phyloP scores from a whole-genome alignment of 306 rosid species.

The Astragalus glycyphyllos region DNA sequence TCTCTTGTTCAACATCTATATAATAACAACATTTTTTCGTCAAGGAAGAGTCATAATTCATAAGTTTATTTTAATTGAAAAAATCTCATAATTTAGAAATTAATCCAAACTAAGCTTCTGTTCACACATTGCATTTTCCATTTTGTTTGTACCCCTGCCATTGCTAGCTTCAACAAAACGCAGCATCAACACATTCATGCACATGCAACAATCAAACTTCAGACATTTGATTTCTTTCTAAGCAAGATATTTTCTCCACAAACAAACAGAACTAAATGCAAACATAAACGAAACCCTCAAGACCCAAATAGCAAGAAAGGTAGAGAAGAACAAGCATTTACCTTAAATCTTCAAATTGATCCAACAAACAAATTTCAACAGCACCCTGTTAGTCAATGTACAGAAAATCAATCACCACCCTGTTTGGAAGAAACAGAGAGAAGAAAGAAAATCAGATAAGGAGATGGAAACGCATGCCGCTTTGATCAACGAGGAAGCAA shows the following conservation, averaged over 20 bases:
- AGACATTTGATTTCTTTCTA: not conserved
- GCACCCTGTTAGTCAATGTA: not conserved
- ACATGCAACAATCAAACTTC: constrained; percentile 21
- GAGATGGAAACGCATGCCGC: not conserved
- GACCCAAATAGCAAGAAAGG: constrained; percentile 10
- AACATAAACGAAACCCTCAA: constrained; percentile 20
- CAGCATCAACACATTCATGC: constrained; percentile 24
- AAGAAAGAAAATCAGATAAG: not conserved
- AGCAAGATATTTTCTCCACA: constrained; percentile 28
- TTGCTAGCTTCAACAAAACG: not conserved
- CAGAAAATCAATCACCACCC: constrained; percentile 31
- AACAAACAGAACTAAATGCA: constrained; percentile 32
- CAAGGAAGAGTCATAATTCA: not conserved
- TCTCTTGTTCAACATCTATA: not conserved
- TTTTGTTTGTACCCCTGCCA: constrained; percentile 1
- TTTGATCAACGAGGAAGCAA: constrained; percentile 46
- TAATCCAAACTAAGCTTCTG: constrained; percentile 8
- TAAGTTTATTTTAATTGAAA: not conserved
- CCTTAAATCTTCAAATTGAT: constrained; percentile 49
- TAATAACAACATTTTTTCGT: not conserved
- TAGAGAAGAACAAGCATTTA: constrained; percentile 35
- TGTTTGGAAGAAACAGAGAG: constrained; percentile 21
- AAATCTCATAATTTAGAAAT: not conserved
- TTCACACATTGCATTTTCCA: not conserved
- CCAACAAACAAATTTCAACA: constrained; percentile 27